Conservation (phyloP, 257 asterid species). For the Solanum clarkiae region DNA sequence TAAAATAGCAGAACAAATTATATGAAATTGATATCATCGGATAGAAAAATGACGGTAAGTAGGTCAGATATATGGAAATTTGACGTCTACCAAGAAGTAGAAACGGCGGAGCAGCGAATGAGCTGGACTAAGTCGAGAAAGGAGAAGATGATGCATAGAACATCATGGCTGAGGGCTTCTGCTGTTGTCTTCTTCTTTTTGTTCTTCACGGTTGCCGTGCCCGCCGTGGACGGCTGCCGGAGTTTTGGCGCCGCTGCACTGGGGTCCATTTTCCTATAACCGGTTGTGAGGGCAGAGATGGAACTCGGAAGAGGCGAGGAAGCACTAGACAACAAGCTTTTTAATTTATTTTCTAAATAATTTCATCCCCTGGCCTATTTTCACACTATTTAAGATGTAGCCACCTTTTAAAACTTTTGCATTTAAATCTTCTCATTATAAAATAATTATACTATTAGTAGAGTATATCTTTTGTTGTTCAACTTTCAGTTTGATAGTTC, state of each 20-base stretch:
- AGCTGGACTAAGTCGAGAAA: constrained; percentile 58
- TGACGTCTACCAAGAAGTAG: constrained; percentile 59
- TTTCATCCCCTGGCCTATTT: neutral
- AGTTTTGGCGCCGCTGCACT: constrained; percentile 9
- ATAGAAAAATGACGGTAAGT: neutral
- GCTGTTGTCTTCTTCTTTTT: constrained; percentile 22
- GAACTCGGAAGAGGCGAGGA: neutral
- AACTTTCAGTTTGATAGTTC: too few species aligned
- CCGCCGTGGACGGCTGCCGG: constrained; percentile 8
- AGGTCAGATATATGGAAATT: neutral
- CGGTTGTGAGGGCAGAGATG: neutral
- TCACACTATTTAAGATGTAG: neutral
- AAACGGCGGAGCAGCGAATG: constrained; percentile 83
- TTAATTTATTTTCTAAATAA: neutral
- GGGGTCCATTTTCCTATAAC: neutral
- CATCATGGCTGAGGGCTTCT: constrained; percentile 43
- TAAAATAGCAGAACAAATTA: neutral
- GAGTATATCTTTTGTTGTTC: too few species aligned
- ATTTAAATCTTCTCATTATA: neutral
- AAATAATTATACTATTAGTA: too few species aligned
- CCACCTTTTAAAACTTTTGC: neutral
- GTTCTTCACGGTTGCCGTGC: neutral
- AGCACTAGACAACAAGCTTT: neutral
- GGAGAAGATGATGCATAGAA: constrained; percentile 49
- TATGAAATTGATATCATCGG: neutral